Base-by-base conservation (phyloP, 2,329 filamentous ascomycete genomes). In the Parascedosporium putredinis region DNA sequence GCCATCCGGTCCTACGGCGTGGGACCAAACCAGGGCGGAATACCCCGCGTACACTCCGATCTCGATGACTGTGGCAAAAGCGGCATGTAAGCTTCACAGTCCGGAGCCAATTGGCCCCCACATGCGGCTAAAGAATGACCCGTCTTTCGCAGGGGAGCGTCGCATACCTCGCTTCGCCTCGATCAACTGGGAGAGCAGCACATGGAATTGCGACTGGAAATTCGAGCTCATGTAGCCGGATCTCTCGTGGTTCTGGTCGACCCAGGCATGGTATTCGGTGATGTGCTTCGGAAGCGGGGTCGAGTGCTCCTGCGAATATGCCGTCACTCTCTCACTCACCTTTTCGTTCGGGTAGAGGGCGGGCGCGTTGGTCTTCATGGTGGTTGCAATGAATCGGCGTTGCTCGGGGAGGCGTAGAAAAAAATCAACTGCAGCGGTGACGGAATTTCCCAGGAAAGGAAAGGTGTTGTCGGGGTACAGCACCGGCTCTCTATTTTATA, bases 31-130 rank as follows among this genome's bases (percentile, higher is more conserved):
- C 56, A 74, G 63, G 55, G 64, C 62, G n/a, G 71, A 74, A 59
- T 72, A 74, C 36, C 72, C 71, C 20, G 71, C 62, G 52, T 70
- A 75, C 50, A 74, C 69, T 36, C 72, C 72, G 31, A 75, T 64
- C 52, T 75, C 72, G 47, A 75, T 66, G 14, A 74, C 70, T 69
- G 16, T 25, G 22, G n/a, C 44, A 31, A 14, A 45, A 24, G 14
- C 2, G 7, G 20, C 20, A 6, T 23, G 38, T 29, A 45, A 45
- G 42, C 18, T 10, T 42, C 16, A 42, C 7, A 10, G 4, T 2
- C n/a, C 33, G 18, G 16, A 47, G n/a, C n/a, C n/a, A n/a, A n/a
- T n/a, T n/a, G n/a, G n/a, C n/a, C n/a, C n/a, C n/a, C n/a, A n/a
- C n/a, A n/a, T n/a, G n/a, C n/a, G n/a, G n/a, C n/a, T n/a, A n/a